Evolutionary conservation across 768 basidiomycete genomes (phyloP), one percentile per base, ranked within the genome.

Genomic region (Amanita exitialis): DNA sequence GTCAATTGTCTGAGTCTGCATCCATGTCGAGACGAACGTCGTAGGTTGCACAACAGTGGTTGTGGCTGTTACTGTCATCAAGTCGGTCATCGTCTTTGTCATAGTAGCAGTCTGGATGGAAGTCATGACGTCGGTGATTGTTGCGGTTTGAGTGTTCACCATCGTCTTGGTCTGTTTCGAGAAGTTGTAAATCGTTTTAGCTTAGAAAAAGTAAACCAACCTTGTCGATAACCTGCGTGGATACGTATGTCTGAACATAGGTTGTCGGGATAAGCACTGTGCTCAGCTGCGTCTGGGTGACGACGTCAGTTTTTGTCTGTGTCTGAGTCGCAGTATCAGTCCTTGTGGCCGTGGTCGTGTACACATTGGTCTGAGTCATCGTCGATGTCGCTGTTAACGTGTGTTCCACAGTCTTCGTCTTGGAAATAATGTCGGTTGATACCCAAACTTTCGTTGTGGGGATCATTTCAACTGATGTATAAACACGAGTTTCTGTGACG

Each of bases 391-490:
- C 77, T 51, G 82, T 85, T 56, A 77, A 59, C 42, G 80, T 82
- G 59, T 79, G 70, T 56, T 82, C 77, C 44, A 79, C 37, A 21
- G 69, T 72, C 68, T 74, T 61, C 57, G 78, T 80, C 49, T 69
- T 67, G 69, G 83, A 79, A 56, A 79, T 72, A 60, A 77, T 67
- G 63, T 83, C 76, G 18, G 83, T 86, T 13, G 81, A 83, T 35
- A 81, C 73, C 74, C 75, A 85, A 44, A 83, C 72, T 43, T 75
- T 74, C 10, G 82, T 84, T 23, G 83, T 84, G 43, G 81, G 81
- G 38, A 79, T 67, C 30, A 77, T 64, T 62, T 78, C 64, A 20
- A 77, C 69, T 6, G 76, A 76, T 2, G 80, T 81, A 57, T 70
- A 65, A 47, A 78, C 65, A 53, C 70, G 62, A 20, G 76, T 78